These are phyloP conservation scores for Cutaneotrichosporon cavernicola DNA, from an alignment of 1,284 basidiomycete genomes.

Conservation along the genomic window DNA sequence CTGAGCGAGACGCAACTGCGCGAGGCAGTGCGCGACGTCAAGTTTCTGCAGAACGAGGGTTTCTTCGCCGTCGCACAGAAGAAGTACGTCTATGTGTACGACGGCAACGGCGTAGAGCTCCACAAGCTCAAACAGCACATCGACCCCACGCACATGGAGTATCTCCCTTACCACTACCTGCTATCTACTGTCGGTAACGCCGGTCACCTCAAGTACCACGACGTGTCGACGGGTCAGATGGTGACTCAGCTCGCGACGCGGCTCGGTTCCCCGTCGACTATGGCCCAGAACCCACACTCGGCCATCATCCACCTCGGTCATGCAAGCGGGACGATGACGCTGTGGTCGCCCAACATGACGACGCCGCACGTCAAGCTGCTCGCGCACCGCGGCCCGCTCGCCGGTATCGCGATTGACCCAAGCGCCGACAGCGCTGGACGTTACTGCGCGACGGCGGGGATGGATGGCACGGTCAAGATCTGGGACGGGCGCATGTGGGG, in stretches of 20 bases:
- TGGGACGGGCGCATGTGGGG: constrained; percentile 98
- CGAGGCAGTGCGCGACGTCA: constrained; percentile 88
- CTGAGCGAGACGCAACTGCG: constrained; percentile 81
- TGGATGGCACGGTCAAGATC: constrained; percentile 83
- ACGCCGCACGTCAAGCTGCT: constrained; percentile 88
- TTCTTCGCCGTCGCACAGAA: constrained; percentile 95
- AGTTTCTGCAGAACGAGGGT: constrained; percentile 90
- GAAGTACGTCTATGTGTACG: constrained; percentile 95
- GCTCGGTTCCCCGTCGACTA: constrained; percentile 77
- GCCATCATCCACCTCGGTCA: constrained; percentile 94
- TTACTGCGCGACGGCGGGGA: constrained; percentile 86
- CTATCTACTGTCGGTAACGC: constrained; percentile 80
- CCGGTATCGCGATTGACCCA: constrained; percentile 77
- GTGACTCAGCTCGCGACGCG: constrained; percentile 88
- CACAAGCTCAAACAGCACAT: constrained; percentile 71
- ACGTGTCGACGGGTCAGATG: constrained; percentile 88
- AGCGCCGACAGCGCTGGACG: constrained; percentile 67
- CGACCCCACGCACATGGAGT: constrained; percentile 87
- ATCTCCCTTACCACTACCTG: constrained; percentile 93
- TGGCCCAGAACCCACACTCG: constrained; percentile 88
- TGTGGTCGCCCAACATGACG: constrained; percentile 94
- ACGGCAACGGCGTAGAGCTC: constrained; percentile 88
- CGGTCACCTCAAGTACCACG: constrained; percentile 94
- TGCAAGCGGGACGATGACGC: constrained; percentile 74
- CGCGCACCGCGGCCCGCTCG: constrained; percentile 85